Conservation (phyloP, 352 stramenopile genomes). For the Aphanomyces invadans region DNA sequence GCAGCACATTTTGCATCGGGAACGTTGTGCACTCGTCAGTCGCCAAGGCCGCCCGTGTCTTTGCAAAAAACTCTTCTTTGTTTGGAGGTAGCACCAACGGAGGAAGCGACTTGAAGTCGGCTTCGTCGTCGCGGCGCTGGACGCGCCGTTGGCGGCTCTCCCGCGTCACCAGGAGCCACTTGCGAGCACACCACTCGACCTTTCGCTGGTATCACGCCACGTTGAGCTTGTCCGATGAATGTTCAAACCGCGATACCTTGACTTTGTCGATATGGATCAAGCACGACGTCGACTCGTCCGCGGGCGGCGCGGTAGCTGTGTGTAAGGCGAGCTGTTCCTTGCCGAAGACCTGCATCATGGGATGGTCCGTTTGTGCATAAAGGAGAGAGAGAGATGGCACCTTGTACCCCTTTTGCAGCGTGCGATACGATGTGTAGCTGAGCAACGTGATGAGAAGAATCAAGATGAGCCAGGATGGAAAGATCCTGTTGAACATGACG, state of each 20-base stretch:
- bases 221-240: too few species aligned
- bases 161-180: constrained; percentile 56
- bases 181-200: not conserved
- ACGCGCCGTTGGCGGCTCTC: constrained; percentile 43
- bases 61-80: constrained; percentile 10
- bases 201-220: not conserved
- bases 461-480: constrained; percentile 79
- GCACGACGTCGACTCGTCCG: not conserved
- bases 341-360: constrained; percentile 11
- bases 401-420: constrained; percentile 54
- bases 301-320: constrained; percentile 10
- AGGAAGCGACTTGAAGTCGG: constrained; percentile 57
- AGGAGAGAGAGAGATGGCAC: constrained; percentile 24
- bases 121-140: constrained; percentile 42
- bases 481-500: constrained; percentile 76
- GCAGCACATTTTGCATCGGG: constrained; percentile 46
- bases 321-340: constrained; percentile 9
- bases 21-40: constrained; percentile 38
- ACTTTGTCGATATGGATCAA: constrained; percentile 12
- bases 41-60: constrained; percentile 1
- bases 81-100: constrained; percentile 27
- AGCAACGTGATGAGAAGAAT: constrained; percentile 66
- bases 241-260: not conserved
- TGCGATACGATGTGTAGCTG: constrained; percentile 71
- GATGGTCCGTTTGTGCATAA: not conserved